phyloP scores from a whole-genome alignment of 331 rosid genomes.

The Saraca asoca region DNA sequence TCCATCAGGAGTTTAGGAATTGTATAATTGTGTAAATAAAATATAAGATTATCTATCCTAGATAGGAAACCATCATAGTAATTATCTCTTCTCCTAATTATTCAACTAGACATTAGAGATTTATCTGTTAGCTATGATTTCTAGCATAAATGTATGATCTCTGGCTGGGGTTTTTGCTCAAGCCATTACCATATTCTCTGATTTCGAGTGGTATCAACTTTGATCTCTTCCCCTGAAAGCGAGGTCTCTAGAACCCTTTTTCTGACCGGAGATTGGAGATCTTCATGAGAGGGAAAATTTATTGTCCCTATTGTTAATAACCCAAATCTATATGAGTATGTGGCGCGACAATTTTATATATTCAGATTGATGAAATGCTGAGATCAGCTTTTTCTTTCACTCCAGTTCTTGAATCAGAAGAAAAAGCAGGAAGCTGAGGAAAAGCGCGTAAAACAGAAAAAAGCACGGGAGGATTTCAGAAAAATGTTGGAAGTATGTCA shows the following conservation, averaged over 20 bases:
- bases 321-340: constrained; percentile 5
- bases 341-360: constrained; percentile 11
- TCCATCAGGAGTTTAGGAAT: too few relatives aligned
- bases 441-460: constrained; percentile 75
- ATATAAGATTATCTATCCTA: too few relatives aligned
- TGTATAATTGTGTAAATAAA: too few relatives aligned
- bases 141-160: too few relatives aligned
- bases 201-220: background rate
- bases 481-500: constrained; percentile 85
- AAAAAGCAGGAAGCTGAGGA: constrained; percentile 86
- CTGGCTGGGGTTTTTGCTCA: too few relatives aligned
- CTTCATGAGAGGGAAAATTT: constrained; percentile 10
- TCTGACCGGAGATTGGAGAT: constrained; percentile 7
- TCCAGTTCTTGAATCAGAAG: constrained; percentile 71
- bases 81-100: too few relatives aligned
- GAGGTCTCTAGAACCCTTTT: constrained; percentile 12
- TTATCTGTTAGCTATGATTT: too few relatives aligned
- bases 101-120: too few relatives aligned
- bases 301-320: background rate
- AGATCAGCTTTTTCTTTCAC: constrained; percentile 13
- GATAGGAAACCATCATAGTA: too few relatives aligned
- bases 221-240: constrained; percentile 4
- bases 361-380: constrained; percentile 21
- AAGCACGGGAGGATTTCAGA: constrained; percentile 80
- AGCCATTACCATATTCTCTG: too few relatives aligned